Evolutionary conservation across 2,329 filamentous ascomycete species (phyloP).

Genomic region (Stachybotrys chartarum): DNA sequence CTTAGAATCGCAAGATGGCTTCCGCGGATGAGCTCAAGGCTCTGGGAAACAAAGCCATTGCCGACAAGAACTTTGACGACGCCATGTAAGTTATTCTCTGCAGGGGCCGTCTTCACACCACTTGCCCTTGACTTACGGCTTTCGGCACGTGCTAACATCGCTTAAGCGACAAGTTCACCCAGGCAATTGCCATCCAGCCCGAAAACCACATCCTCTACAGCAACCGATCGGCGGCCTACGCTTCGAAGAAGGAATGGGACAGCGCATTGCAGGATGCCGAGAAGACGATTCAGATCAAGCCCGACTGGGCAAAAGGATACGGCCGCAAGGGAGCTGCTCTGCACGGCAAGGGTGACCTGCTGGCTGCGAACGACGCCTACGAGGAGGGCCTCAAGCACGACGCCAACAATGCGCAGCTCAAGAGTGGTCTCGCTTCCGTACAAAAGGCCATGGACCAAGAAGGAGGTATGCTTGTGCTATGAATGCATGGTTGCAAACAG

Average conservation of each 20-base stretch:
- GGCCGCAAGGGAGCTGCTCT: slow-evolving; percentile 85
- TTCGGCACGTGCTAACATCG: neutral
- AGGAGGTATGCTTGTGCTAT: slow-evolving; percentile 20
- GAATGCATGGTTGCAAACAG: slow-evolving; percentile 1
- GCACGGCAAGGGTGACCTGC: slow-evolving; percentile 79
- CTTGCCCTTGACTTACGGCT: neutral
- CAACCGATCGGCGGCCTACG: slow-evolving; percentile 83
- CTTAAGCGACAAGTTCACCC: slow-evolving; percentile 79
- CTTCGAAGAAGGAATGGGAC: slow-evolving; percentile 83
- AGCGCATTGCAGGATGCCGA: slow-evolving; percentile 81
- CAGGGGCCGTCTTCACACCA: neutral
- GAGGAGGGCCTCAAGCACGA: slow-evolving; percentile 93
- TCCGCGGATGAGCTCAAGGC: slow-evolving; percentile 81
- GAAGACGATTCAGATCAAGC: slow-evolving; percentile 91
- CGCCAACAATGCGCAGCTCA: slow-evolving; percentile 84
- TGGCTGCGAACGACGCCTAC: slow-evolving; percentile 82
- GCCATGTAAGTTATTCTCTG: slow-evolving; percentile 65
- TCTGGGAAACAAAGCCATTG: slow-evolving; percentile 97
- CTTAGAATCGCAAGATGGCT: slow-evolving; percentile 33
- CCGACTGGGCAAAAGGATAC: slow-evolving; percentile 97
- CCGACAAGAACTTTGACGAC: slow-evolving; percentile 92
- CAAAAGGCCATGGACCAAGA: slow-evolving; percentile 74
- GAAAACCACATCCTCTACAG: slow-evolving; percentile 96
- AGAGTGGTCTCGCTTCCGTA: slow-evolving; percentile 78
- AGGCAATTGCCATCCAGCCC: slow-evolving; percentile 84